Base-by-base conservation (phyloP, 257 asterid genomes). In the Schizonepeta tenuifolia region DNA sequence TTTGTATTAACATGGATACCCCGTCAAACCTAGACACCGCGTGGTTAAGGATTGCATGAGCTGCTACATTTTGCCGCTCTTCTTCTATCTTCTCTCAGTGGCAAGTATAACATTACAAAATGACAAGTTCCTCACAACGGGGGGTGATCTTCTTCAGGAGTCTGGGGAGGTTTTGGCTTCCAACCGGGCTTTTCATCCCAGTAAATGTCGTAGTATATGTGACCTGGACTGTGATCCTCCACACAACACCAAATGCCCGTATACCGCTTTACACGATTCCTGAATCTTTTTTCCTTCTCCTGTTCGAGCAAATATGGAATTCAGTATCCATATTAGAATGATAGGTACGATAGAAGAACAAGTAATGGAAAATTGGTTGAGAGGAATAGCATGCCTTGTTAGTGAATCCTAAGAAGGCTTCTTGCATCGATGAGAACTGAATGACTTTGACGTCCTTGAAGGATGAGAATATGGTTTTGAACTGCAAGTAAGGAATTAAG, bases 161-260 rank as follows among this genome's bases (percentile, higher is more conserved):
- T 83, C 80, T 85, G 90, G 38, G 99, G 99, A 10, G 98, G 91
- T 47, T 69, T 69, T 0, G 99, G 91, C 79, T 95, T 92, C 99
- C 99, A 95, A 6, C 44, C 78, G 2, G 97, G 96, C 68, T 92
- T 95, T 81, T 95, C 98, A 67, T 95, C 99, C 99, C 99, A 95
- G 68, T 87, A 95, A 72, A 88, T 87, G 78, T 95, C 96, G 69
- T 95, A 95, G 65, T 86, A 92, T 80, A 95, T 89, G 79, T 92
- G 97, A 28, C 99, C 99, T 2, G 92, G 96, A 24, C 83, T 81
- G 60, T 78, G 84, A 81, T 89, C 41, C 43, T 79, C 86, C 46
- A 90, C 92, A 14, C 99, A 95, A 73, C 99, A 95, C 99, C 99
- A 95, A 69, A 90, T 86, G 55, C 99, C 97, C 12, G 89, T 75